phyloP scores from a whole-genome alignment of 1,284 basidiomycete species.

The Ustilago curta region DNA sequence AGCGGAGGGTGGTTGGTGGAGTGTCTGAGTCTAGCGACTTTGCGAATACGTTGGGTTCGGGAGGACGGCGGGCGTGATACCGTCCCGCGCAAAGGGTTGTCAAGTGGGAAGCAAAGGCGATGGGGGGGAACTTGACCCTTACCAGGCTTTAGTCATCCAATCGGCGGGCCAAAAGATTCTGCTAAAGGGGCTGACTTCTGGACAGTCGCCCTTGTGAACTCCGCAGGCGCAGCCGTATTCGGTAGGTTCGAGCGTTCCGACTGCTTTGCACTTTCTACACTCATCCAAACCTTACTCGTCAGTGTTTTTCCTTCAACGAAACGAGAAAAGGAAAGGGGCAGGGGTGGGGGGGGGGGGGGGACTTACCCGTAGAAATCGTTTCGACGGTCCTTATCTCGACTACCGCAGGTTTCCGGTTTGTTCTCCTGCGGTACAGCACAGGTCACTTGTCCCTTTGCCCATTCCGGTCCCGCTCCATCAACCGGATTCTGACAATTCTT shows the following conservation, averaged over 20 bases:
- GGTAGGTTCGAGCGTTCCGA: conserved; percentile 14
- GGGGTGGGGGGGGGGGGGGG: background rate
- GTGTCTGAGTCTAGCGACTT: no score
- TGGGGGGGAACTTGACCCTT: no score
- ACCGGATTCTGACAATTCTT: conserved; percentile 22
- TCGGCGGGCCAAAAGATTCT: conserved; percentile 35
- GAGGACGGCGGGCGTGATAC: no score
- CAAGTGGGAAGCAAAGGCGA: no score
- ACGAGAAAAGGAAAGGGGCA: background rate
- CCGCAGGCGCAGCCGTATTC: conserved; percentile 49
- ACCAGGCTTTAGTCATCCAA: conserved; percentile 21
- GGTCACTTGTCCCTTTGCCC: conserved; percentile 23
- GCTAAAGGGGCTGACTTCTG: background rate
- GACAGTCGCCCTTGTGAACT: conserved; percentile 28
- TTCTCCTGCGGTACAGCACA: conserved; percentile 23
- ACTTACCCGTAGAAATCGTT: conserved; percentile 32
- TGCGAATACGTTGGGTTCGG: no score
- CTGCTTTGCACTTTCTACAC: conserved; percentile 20
- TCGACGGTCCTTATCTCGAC: background rate
- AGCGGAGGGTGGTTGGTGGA: background rate
- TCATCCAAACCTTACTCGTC: background rate
- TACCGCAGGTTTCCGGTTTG: conserved; percentile 27
- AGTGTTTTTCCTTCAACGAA: background rate
- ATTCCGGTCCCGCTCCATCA: conserved; percentile 17
- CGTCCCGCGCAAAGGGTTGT: no score